phyloP scores from a whole-genome alignment of 345 rosid genomes.

The Hevea brasiliensis region DNA sequence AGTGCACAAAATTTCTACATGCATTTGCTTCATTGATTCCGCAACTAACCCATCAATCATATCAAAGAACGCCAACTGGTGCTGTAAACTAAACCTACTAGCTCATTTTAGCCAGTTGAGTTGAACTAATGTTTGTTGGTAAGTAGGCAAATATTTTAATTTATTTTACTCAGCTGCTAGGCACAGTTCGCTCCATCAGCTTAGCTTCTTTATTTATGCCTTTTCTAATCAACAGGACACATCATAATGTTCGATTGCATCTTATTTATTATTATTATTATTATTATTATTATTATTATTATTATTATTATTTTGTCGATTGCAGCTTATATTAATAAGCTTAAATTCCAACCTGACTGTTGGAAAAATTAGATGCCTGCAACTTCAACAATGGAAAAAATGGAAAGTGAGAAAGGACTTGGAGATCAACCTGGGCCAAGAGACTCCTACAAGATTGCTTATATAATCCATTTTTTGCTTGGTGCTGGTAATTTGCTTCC shows the following conservation, averaged over 20 bases:
- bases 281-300: too few relatives aligned
- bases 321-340: slow-evolving; percentile 19
- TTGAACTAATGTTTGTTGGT: background rate
- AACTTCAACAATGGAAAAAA: slow-evolving; percentile 26
- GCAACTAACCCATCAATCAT: slow-evolving; percentile 58
- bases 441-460: slow-evolving; percentile 70
- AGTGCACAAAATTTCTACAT: slow-evolving; percentile 29
- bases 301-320: too few relatives aligned
- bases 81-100: slow-evolving; percentile 24
- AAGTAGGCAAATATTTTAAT: too few relatives aligned
- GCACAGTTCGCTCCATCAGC: slow-evolving; percentile 2
- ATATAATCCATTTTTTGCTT: slow-evolving; percentile 77
- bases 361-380: background rate
- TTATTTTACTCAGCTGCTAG: background rate
- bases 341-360: slow-evolving; percentile 21
- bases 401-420: slow-evolving; percentile 45
- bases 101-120: slow-evolving; percentile 14
- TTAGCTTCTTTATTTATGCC: slow-evolving; percentile 23
- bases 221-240: slow-evolving; percentile 31
- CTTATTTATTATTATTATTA: too few relatives aligned
- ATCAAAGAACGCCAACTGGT: slow-evolving; percentile 18
- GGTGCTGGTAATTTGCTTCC: slow-evolving; percentile 96
- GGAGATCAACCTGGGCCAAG: slow-evolving; percentile 41
- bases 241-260: slow-evolving; percentile 8
- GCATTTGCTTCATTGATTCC: slow-evolving; percentile 45